Evolutionary conservation across 2,329 filamentous ascomycete genomes (phyloP).

Genomic region (Colletotrichum kahawae): DNA sequence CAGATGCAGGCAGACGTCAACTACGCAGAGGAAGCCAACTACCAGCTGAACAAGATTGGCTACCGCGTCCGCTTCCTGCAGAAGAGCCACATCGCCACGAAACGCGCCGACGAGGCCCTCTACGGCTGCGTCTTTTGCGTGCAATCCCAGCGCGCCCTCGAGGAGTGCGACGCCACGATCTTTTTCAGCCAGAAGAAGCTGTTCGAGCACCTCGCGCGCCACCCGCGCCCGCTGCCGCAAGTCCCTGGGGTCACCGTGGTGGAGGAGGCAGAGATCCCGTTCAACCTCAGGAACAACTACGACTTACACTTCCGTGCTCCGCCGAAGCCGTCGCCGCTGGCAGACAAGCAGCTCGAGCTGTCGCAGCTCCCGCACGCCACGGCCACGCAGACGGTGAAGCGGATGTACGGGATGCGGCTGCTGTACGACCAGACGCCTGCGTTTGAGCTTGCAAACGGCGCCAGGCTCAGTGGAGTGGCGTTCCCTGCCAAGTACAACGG

Average conservation of each 20-base stretch:
- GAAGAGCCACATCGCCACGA: slow-evolving; percentile 58
- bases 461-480: slow-evolving; percentile 51
- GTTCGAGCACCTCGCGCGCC: slow-evolving; percentile 57
- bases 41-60: slow-evolving; percentile 47
- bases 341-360: slow-evolving; percentile 45
- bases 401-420: slow-evolving; percentile 50
- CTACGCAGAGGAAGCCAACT: slow-evolving; percentile 53
- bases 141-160: slow-evolving; percentile 50
- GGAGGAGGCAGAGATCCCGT: slow-evolving; percentile 46
- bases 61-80: slow-evolving; percentile 61
- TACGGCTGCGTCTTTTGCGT: slow-evolving; percentile 63
- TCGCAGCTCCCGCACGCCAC: slow-evolving; percentile 47
- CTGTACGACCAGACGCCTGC: slow-evolving; percentile 49
- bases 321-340: slow-evolving; percentile 44
- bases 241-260: slow-evolving; percentile 55
- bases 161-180: slow-evolving; percentile 61
- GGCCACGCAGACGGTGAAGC: slow-evolving; percentile 52
- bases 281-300: slow-evolving; percentile 51
- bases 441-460: slow-evolving; percentile 53
- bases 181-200: slow-evolving; percentile 59
- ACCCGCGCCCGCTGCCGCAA: slow-evolving; percentile 56
- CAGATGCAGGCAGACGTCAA: slow-evolving; percentile 58
- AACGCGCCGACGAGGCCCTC: slow-evolving; percentile 55
- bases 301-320: slow-evolving; percentile 55
- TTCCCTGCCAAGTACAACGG: slow-evolving; percentile 58